These are phyloP conservation scores for Hypocreales sp. DNA, from an alignment of 2,329 filamentous ascomycete genomes.

Conservation along the genomic window DNA sequence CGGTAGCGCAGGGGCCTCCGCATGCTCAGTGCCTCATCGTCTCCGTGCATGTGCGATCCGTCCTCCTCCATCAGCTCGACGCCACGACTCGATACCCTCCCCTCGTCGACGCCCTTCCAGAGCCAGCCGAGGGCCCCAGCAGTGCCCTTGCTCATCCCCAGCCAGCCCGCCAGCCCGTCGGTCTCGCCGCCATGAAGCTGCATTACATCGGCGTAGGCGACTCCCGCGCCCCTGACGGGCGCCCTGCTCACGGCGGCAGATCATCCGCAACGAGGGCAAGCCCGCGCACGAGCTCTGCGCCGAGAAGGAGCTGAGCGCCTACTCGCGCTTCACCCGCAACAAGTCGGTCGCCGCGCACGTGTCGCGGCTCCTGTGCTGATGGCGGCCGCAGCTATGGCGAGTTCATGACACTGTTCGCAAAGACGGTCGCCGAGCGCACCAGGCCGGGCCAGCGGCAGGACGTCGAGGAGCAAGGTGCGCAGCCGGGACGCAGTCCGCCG, in stretches of 20 bases:
- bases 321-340: constrained; percentile 63
- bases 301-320: constrained; percentile 64
- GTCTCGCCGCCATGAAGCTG: constrained; percentile 5
- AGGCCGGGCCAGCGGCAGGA: constrained; percentile 69
- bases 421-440: constrained; percentile 77
- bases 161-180: too few relatives aligned
- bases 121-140: too few relatives aligned
- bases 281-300: constrained; percentile 62
- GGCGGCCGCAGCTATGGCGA: constrained; percentile 26
- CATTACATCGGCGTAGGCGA: constrained; percentile 68
- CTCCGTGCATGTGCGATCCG: too few relatives aligned
- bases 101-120: too few relatives aligned
- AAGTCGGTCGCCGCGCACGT: constrained; percentile 31
- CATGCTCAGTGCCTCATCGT: too few relatives aligned
- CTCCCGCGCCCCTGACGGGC: constrained; percentile 8
- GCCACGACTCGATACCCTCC: too few relatives aligned
- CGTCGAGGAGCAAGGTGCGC: constrained; percentile 61
- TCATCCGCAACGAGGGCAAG: constrained; percentile 65
- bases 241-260: constrained; percentile 35
- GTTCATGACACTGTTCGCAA: constrained; percentile 74
- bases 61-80: too few relatives aligned
- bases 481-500: too few relatives aligned
- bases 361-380: constrained; percentile 5
- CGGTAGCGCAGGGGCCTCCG: too few relatives aligned
- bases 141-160: too few relatives aligned